phyloP scores from a whole-genome alignment of 768 basidiomycete species.

The Tricholomella constricta region DNA sequence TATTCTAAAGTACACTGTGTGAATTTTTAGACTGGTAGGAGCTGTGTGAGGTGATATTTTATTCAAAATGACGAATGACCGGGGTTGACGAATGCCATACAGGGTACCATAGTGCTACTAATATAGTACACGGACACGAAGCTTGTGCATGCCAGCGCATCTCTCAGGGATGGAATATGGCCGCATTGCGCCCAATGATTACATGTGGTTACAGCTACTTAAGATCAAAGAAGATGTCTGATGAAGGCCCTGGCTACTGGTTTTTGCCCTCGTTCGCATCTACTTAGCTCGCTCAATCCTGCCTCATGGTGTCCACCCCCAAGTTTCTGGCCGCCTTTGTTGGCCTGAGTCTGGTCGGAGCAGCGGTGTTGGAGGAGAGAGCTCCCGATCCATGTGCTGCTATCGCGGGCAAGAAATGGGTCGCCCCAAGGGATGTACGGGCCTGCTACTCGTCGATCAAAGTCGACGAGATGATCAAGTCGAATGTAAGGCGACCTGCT shows the following conservation, averaged over 20 bases:
- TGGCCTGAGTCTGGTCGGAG: conserved; percentile 10
- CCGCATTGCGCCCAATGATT: conserved; percentile 4
- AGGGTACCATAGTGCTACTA: no score
- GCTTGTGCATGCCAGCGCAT: not conserved
- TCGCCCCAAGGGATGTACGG: conserved; percentile 50
- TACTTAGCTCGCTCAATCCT: not conserved
- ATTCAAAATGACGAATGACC: no score
- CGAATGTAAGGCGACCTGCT: conserved; percentile 42
- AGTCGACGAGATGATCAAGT: conserved; percentile 46
- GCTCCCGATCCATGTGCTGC: conserved; percentile 48
- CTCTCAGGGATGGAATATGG: conserved; percentile 5
- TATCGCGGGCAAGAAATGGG: conserved; percentile 59
- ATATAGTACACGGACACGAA: no score
- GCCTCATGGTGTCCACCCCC: conserved; percentile 6
- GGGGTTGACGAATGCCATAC: no score
- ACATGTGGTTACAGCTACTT: conserved; percentile 6
- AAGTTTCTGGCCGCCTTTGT: conserved; percentile 12
- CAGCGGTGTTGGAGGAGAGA: conserved; percentile 2
- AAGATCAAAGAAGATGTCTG: conserved; percentile 9
- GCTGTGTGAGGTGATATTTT: no score
- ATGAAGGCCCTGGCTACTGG: not conserved
- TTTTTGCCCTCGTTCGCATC: not conserved
- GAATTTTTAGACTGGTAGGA: no score
- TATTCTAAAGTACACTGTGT: no score
- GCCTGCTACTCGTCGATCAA: conserved; percentile 53